Evolutionary conservation across 495 filamentous ascomycete species (phyloP), one percentile per base, ranked within the genome.

Genomic region (Parmelia sp.): DNA sequence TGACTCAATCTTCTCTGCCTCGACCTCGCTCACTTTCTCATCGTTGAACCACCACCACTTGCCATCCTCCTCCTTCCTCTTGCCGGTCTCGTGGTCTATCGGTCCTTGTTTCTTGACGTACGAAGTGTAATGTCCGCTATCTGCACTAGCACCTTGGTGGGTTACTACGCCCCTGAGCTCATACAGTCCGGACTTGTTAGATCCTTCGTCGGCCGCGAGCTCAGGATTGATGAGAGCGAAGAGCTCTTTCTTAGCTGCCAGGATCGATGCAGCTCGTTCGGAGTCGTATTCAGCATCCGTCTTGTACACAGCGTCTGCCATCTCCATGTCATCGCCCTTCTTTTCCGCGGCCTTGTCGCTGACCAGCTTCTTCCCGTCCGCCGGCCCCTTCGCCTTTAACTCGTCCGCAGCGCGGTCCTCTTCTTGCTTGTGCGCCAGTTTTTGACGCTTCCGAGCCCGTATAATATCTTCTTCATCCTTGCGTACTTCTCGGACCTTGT

Each of bases 1-100:
- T 9, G 88, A 86, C 71, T 93, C 88, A 68, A 98, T 95, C 79
- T 94, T 96, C 69, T 96, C 91, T 12, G 83, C 76, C 5, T 92
- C 87, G 35, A 98, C 94, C 76, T 97, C 95, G 45, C 88, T 84
- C 15, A 98, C 95, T 74, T 93, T 96, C 71, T 98, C 95, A 70
- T 98, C 94, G 72, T 98, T 96, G 82, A 98, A 98, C 92, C 94
- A 97, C 91, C 94, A 98, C 94, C 94, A 98, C 68, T 93, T 96
- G 62, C 87, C 91, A 67, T 96, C 92, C 62, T 92, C 88, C 67
- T 87, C 85, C 63, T 84, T 84, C 68, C 85, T 76, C 79, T 90
- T 90, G 65, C 85, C 87, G 6, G 85, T 85, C 62, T 81, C 81
- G 11, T 84, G 75, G 65, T 91, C 88, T 61, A 86, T 76, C 8